Conservation (phyloP, 2,329 filamentous ascomycete genomes). For the Pseudopithomyces chartarum region DNA sequence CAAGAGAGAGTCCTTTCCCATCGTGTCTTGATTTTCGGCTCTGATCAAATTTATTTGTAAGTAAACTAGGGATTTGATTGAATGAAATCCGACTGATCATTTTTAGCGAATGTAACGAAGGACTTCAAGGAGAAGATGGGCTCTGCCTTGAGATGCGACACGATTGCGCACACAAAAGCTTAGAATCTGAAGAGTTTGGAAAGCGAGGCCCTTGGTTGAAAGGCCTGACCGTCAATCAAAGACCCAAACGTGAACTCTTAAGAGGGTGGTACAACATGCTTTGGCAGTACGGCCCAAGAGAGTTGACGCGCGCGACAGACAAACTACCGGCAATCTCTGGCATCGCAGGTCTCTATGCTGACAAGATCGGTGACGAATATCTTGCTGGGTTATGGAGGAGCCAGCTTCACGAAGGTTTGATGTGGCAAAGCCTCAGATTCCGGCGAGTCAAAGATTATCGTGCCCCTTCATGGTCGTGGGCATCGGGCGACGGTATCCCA, state of each 20-base stretch:
- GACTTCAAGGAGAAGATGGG: slow-evolving; percentile 9
- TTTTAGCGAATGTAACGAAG: slow-evolving; percentile 10
- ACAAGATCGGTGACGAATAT: slow-evolving; percentile 10
- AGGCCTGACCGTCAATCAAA: background rate
- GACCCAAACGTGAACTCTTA: background rate
- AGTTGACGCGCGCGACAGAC: slow-evolving; percentile 6
- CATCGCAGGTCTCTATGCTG: slow-evolving; percentile 9
- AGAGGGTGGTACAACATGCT: slow-evolving; percentile 6
- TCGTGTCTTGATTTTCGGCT: slow-evolving; percentile 8
- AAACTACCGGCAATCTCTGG: slow-evolving; percentile 14
- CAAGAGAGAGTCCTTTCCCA: slow-evolving; percentile 12
- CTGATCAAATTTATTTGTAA: slow-evolving; percentile 7
- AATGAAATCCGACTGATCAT: background rate
- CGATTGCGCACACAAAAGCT: slow-evolving; percentile 3
- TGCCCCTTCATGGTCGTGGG: slow-evolving; percentile 18
- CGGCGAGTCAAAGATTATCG: slow-evolving; percentile 8
- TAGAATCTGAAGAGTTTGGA: background rate
- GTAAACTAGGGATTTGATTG: background rate
- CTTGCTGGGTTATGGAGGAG: slow-evolving; percentile 13
- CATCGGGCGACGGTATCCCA: slow-evolving; percentile 11
- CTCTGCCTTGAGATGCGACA: slow-evolving; percentile 3
- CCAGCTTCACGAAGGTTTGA: slow-evolving; percentile 8
- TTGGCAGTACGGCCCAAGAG: slow-evolving; percentile 3
- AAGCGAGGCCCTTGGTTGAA: background rate
- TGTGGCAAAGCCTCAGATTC: slow-evolving; percentile 8